phyloP scores from a whole-genome alignment of 1,139 yeast genomes.

The Blastobotrys illinoisensis region DNA sequence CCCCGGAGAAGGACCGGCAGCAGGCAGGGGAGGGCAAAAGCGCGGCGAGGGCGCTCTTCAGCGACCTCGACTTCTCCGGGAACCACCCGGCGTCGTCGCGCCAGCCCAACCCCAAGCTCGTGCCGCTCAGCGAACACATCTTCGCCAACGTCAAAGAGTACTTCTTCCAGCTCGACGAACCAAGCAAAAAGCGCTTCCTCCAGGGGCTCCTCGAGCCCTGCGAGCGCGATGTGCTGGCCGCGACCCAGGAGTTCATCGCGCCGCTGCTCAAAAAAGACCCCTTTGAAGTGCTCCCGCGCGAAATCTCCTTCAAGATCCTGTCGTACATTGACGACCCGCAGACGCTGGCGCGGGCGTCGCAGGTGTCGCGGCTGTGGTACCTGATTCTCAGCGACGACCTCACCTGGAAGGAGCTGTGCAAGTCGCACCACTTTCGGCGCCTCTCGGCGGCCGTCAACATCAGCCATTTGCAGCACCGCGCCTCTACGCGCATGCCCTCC shows the following conservation, averaged over 20 bases:
- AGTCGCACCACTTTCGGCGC: conserved; percentile 36
- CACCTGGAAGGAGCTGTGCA: conserved; percentile 40
- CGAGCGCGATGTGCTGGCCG: conserved; percentile 57
- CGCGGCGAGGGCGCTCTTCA: not conserved
- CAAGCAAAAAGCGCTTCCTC: conserved; percentile 23
- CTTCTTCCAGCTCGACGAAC: conserved; percentile 14
- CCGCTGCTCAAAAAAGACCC: conserved; percentile 81
- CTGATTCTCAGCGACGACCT: conserved; percentile 37
- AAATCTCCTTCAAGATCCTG: conserved; percentile 73
- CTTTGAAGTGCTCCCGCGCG: conserved; percentile 75
- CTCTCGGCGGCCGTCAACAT: conserved; percentile 34
- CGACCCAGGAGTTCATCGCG: conserved; percentile 68
- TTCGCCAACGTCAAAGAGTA: not conserved
- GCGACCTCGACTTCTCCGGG: not conserved
- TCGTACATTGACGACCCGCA: conserved; percentile 64
- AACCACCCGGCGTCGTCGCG: not conserved
- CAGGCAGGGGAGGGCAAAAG: not conserved
- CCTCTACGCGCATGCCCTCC: conserved; percentile 18
- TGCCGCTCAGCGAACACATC: not conserved
- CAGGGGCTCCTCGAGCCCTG: conserved; percentile 28
- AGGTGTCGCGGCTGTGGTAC: conserved; percentile 41
- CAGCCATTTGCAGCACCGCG: conserved; percentile 12
- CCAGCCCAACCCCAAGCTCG: not conserved
- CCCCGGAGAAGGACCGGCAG: not conserved
- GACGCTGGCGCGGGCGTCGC: conserved; percentile 40